A percentile compares a stretch with the other conserved stretches of the same genome.
Evolutionary conservation across 495 filamentous ascomycete species (phyloP).

Genomic region (Penicillium egyptiacum): DNA sequence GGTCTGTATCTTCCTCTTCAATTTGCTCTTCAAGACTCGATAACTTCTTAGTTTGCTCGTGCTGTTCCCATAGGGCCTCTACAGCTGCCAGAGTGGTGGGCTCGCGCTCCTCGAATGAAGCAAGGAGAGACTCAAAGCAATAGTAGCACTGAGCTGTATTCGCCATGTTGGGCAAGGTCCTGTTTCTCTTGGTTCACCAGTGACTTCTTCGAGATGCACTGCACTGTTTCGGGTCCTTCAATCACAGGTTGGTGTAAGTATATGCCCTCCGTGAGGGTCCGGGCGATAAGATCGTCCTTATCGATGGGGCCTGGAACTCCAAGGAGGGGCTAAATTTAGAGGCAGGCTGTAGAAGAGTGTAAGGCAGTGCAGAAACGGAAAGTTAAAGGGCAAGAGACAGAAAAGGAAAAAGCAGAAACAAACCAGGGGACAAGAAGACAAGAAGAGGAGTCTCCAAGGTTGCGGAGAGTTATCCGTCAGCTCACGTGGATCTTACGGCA

Average conservation of each 20-base stretch:
- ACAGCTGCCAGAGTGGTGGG: slow-evolving; percentile 61
- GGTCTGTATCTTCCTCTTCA: slow-evolving; percentile 22
- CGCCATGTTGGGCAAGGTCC: slow-evolving; percentile 63
- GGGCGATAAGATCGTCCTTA: slow-evolving; percentile 22
- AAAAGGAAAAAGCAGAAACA: background rate
- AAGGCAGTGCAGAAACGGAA: background rate
- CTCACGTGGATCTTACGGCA: too few relatives aligned
- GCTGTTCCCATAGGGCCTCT: slow-evolving; percentile 68
- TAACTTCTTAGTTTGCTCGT: slow-evolving; percentile 46
- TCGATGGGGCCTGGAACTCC: slow-evolving; percentile 4
- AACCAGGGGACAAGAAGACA: background rate
- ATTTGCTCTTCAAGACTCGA: slow-evolving; percentile 29
- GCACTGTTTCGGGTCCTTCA: slow-evolving; percentile 11
- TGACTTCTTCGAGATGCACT: slow-evolving; percentile 1
- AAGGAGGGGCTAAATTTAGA: background rate
- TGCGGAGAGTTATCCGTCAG: background rate
- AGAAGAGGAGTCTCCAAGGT: background rate
- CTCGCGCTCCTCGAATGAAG: slow-evolving; percentile 60
- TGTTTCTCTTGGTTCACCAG: background rate
- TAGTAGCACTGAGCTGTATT: slow-evolving; percentile 79
- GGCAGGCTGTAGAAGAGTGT: background rate
- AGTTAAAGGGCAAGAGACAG: background rate
- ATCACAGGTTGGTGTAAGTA: slow-evolving; percentile 5
- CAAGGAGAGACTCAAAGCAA: slow-evolving; percentile 82
- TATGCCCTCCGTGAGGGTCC: slow-evolving; percentile 12